Percentiles rank a stretch among this genome's conserved stretches.
These are phyloP conservation scores for Trichoderma lentiforme DNA, from an alignment of 2,329 filamentous ascomycete species.

Conservation along the genomic window DNA sequence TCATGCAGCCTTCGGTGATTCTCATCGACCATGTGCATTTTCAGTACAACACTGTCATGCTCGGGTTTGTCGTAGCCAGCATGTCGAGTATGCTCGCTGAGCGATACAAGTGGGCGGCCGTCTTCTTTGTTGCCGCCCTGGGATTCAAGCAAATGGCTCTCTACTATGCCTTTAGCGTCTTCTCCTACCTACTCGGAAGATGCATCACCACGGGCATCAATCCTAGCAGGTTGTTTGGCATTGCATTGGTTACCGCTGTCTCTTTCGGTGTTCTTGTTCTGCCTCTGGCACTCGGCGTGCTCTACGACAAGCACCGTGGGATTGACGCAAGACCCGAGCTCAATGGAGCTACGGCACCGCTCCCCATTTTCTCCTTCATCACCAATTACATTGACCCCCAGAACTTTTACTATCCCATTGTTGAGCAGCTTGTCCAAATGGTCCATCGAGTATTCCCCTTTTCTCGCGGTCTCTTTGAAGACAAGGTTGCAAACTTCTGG, in stretches of 20 bases:
- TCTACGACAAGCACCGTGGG: conserved; percentile 66
- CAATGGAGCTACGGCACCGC: conserved; percentile 55
- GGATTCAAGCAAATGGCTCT: conserved; percentile 99
- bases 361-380: conserved; percentile 61
- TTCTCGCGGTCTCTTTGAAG: conserved; percentile 91
- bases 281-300: conserved; percentile 69
- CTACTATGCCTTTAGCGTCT: conserved; percentile 92
- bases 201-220: conserved; percentile 75
- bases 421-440: conserved; percentile 78
- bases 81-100: conserved; percentile 87
- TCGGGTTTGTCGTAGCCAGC: conserved; percentile 81
- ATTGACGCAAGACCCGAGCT: conserved; percentile 56
- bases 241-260: conserved; percentile 67
- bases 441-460: conserved; percentile 95
- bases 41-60: conserved; percentile 98
- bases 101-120: conserved; percentile 79
- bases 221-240: conserved; percentile 65
- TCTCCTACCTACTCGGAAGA: conserved; percentile 83
- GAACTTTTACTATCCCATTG: conserved; percentile 68
- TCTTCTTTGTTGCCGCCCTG: conserved; percentile 91
- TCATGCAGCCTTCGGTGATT: conserved; percentile 88
- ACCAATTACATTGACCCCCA: conserved; percentile 58
- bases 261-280: conserved; percentile 74
- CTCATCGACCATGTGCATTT: conserved; percentile 95
- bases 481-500: conserved; percentile 99